Evolutionary conservation across 2,329 filamentous ascomycete species (phyloP), one percentile per base, ranked within the genome.

Genomic region (Phyllosticta citrichinensis): DNA sequence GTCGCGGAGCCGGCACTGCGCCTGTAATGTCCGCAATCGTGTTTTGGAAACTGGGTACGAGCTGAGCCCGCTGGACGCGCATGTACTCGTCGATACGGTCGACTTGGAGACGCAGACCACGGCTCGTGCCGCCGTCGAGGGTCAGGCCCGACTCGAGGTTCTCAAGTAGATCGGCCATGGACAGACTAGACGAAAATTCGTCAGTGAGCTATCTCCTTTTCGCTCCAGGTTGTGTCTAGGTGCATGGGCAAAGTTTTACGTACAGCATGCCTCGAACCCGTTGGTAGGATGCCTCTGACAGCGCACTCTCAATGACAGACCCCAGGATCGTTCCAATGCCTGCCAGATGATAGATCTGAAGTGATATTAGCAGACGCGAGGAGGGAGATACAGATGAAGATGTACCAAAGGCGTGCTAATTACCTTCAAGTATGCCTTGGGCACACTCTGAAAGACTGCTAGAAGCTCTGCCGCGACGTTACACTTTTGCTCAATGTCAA

Each of bases 281-380:
- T 30, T 70, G 68, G 63, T 79, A 80, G 1, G 71, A 72, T 33
- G 67, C 67, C 63, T 78, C 76, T 25, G 71, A 75, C n/a, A 80
- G 64, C 24, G 71, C 71, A 6, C 74, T 73, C 61, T 77, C 77
- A 63, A 80, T 75, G 27, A 78, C 76, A 4, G 74, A 75, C 20
- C 76, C 77, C n/a, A 81, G 72, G 56, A 81, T 79, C 2, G 74
- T 72, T 5, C 79, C 79, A 52, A 81, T 79, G 14, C 77, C 77
- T 8, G 73, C 76, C 3, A 81, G 69, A 64, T 80, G 79, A 63
- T 81, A 74, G 5, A 80, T 70, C 58, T 56, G 47, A 25, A 5
- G 6, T 10, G 6, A 52, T 52, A 52, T 56, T 25, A 60, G 54
- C 27, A 24, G 3, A 52, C 19, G 40, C 3, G 17, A 56, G 17